phyloP scores from a whole-genome alignment of 2,329 filamentous ascomycete genomes.

The Periglandula ipomoeae region DNA sequence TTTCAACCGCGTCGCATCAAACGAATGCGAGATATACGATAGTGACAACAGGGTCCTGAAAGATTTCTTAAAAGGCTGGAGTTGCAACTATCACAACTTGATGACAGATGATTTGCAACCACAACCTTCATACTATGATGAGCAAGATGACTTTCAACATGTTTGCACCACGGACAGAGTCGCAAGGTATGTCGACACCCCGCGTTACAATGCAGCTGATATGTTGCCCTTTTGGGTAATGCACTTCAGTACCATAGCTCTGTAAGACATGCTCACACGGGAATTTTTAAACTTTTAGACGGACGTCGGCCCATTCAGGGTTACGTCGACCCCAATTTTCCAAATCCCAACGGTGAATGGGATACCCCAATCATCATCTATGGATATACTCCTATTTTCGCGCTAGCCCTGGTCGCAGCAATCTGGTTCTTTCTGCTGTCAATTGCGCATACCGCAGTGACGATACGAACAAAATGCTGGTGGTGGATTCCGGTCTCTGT shows the following conservation, averaged over 20 bases:
- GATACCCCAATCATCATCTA: conserved; percentile 42
- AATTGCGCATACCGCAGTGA: conserved; percentile 26
- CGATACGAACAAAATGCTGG: conserved; percentile 30
- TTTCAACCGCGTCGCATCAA: neutral
- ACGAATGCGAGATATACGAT: neutral
- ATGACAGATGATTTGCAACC: neutral
- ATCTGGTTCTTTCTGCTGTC: conserved; percentile 34
- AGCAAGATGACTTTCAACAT: neutral
- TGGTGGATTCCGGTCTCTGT: conserved; percentile 37
- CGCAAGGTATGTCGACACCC: neutral
- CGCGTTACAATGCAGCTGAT: neutral
- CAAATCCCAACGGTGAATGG: conserved; percentile 34
- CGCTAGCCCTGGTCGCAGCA: conserved; percentile 32
- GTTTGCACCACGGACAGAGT: neutral
- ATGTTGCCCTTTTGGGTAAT: neutral
- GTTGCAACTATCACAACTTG: neutral
- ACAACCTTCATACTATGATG: neutral
- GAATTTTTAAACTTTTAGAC: neutral
- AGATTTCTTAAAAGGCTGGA: neutral
- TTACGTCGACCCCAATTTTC: conserved; percentile 43
- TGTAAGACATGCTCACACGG: neutral
- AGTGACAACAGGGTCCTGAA: neutral
- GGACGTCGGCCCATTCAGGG: conserved; percentile 12
- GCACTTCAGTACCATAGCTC: neutral
- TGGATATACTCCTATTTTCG: conserved; percentile 38